Conservation (phyloP, 495 filamentous ascomycete genomes). For the Neurospora sp. region DNA sequence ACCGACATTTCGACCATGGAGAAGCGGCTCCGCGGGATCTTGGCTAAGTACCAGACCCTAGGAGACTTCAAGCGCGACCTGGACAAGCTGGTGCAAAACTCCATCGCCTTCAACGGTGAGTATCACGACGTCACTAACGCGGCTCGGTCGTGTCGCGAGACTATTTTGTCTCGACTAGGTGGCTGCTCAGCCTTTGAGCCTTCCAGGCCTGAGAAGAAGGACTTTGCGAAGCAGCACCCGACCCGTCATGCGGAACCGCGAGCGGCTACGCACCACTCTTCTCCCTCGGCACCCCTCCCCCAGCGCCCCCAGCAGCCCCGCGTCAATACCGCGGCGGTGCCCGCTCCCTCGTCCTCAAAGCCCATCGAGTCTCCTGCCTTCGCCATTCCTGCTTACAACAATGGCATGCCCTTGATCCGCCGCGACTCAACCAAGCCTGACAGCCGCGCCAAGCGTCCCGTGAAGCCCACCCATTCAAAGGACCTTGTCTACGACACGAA, state of each 20-base stretch:
- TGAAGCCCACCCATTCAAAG: slow-evolving; percentile 78
- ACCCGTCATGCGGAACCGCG: slow-evolving; percentile 36
- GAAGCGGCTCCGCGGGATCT: slow-evolving; percentile 56
- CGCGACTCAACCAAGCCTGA: slow-evolving; percentile 72
- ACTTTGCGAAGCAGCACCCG: slow-evolving; percentile 34
- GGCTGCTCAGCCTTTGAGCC: slow-evolving; percentile 38
- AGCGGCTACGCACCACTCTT: slow-evolving; percentile 30
- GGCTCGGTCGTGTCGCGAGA: slow-evolving; percentile 49
- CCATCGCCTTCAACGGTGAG: slow-evolving; percentile 69
- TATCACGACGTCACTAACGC: slow-evolving; percentile 57
- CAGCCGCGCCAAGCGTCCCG: slow-evolving; percentile 80
- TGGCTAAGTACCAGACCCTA: slow-evolving; percentile 51
- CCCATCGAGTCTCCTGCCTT: slow-evolving; percentile 51
- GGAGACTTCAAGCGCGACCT: slow-evolving; percentile 63
- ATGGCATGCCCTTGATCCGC: slow-evolving; percentile 84
- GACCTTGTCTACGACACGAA: slow-evolving; percentile 76
- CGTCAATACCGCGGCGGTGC: slow-evolving; percentile 11
- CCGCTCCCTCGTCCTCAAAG: slow-evolving; percentile 10
- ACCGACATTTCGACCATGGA: slow-evolving; percentile 83
- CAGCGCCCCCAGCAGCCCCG: slow-evolving; percentile 17
- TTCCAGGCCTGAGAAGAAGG: slow-evolving; percentile 44
- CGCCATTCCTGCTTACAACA: slow-evolving; percentile 57
- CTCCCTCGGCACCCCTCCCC: slow-evolving; percentile 26
- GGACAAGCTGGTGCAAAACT: slow-evolving; percentile 63
- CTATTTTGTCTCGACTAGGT: slow-evolving; percentile 52